Evolutionary conservation across 2,329 filamentous ascomycete genomes (phyloP), one percentile per base, ranked within the genome.

Genomic region (Colletotrichum australisinense): DNA sequence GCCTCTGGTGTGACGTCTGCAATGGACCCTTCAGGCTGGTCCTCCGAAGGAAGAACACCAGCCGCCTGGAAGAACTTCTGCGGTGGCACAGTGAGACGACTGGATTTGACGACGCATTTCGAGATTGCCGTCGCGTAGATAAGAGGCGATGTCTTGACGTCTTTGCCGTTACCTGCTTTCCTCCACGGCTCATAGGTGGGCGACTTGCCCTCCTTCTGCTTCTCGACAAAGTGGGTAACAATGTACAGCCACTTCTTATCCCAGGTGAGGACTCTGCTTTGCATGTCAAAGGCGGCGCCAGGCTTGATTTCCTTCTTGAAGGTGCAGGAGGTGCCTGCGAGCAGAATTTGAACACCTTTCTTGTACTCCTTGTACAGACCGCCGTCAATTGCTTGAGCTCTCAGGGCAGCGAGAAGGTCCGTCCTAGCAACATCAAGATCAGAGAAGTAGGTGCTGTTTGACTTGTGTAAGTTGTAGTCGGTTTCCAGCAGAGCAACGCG

Each of bases 91-190:
- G 96, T 98, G 78, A 97, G 87, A 30, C 96, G 88, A 1, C 93
- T 93, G 69, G 94, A 87, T 85, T 96, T 96, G 80, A 94, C 91
- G 28, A 96, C 94, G 80, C 95, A 96, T 84, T 95, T 95, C 83
- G 89, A 92, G 57, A 96, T 82, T 0, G 91, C 92, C 0, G 92
- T 92, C 1, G 94, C 94, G 76, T 93, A 88, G 1, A 59, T 32
- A 7, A 52, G n/a, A 1, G 56, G 56, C 2, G 68, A 32, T 11
- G 22, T 14, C 4, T 56, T 24, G 19, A 32, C 19, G 14, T 84
- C 83, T 16, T 83, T 82, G 7, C 85, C 80, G 74, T 84, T 86
- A 66, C 81, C 81, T 28, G 79, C 81, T 67, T 87, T 85, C 65
- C 88, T 84, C 86, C 87, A 92, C 4, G 69, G 69, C 14, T 56